phyloP scores from a whole-genome alignment of 2,329 filamentous ascomycete genomes.

The Xylaria sp. region DNA sequence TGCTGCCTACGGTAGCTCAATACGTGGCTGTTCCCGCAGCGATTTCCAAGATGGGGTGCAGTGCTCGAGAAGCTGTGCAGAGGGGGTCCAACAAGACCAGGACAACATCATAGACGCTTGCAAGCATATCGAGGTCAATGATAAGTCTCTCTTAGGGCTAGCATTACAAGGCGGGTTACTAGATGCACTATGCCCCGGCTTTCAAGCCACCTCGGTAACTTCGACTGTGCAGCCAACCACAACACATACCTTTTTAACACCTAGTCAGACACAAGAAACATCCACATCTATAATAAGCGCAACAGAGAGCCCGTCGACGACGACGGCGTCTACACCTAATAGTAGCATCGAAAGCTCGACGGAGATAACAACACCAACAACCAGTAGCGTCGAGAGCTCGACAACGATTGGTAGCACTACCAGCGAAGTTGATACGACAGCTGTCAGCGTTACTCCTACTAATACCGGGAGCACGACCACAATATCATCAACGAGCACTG shows the following conservation, averaged over 20 bases:
- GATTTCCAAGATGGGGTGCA: conserved; percentile 44
- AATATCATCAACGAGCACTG: conserved; percentile 13
- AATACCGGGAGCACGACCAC: neutral
- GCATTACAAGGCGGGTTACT: conserved; percentile 43
- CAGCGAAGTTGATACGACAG: conserved; percentile 22
- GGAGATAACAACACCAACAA: neutral
- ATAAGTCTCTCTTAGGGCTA: conserved; percentile 43
- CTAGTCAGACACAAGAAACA: conserved; percentile 32
- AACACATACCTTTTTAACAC: conserved; percentile 37
- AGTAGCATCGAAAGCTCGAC: conserved; percentile 20
- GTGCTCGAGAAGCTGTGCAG: conserved; percentile 44
- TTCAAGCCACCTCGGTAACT: conserved; percentile 41
- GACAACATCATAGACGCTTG: conserved; percentile 40
- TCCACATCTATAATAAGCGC: conserved; percentile 28
- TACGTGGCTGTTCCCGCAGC: conserved; percentile 41
- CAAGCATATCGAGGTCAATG: conserved; percentile 39
- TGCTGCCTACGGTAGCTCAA: conserved; percentile 42
- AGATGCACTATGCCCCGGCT: conserved; percentile 43
- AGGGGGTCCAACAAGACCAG: conserved; percentile 42
- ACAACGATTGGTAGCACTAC: conserved; percentile 10
- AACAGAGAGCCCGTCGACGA: conserved; percentile 18
- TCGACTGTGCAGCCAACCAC: conserved; percentile 39
- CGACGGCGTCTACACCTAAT: conserved; percentile 19
- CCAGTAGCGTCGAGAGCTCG: neutral
- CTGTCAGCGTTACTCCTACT: conserved; percentile 17